A percentile compares a stretch with the other conserved stretches of the same genome.
Evolutionary conservation across 371 early-diverging fungal species (phyloP).

Genomic region (Rhizopus sp.): DNA sequence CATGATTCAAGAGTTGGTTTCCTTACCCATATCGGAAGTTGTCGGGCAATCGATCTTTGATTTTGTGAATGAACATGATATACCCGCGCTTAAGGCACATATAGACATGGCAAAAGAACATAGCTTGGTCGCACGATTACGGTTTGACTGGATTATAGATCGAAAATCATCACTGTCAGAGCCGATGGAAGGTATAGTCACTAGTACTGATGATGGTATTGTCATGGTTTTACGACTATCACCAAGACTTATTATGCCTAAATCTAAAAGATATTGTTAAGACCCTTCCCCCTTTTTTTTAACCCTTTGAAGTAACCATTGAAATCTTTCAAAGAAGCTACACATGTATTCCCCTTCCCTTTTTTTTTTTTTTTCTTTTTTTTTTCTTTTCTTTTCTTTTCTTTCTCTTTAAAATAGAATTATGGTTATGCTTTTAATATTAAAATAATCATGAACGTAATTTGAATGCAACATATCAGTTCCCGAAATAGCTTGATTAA

Average conservation of each 20-base stretch:
- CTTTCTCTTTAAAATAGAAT: too few relatives aligned
- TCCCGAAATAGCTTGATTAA: too few relatives aligned
- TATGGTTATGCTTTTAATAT: too few relatives aligned
- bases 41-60: constrained; percentile 31
- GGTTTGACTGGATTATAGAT: constrained; percentile 44
- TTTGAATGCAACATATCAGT: too few relatives aligned
- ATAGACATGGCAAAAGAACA: constrained; percentile 30
- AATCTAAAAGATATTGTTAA: neutral
- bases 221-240: constrained; percentile 21
- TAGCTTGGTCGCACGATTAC: constrained; percentile 34
- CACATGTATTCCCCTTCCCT: too few relatives aligned
- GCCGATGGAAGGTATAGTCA: constrained; percentile 37
- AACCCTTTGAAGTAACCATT: too few relatives aligned
- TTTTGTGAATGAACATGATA: constrained; percentile 31
- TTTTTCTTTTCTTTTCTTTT: too few relatives aligned
- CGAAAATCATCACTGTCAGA: constrained; percentile 14
- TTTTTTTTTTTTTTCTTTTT: too few relatives aligned
- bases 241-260: constrained; percentile 10
- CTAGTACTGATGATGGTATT: constrained; percentile 49
- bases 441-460: too few relatives aligned
- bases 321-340: too few relatives aligned
- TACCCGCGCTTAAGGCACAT: constrained; percentile 20
- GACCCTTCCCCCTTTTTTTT: neutral
- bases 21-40: constrained; percentile 15
- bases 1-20: constrained; percentile 27